phyloP scores from a whole-genome alignment of 441 rosid species.

The Aquilaria agallochum region DNA sequence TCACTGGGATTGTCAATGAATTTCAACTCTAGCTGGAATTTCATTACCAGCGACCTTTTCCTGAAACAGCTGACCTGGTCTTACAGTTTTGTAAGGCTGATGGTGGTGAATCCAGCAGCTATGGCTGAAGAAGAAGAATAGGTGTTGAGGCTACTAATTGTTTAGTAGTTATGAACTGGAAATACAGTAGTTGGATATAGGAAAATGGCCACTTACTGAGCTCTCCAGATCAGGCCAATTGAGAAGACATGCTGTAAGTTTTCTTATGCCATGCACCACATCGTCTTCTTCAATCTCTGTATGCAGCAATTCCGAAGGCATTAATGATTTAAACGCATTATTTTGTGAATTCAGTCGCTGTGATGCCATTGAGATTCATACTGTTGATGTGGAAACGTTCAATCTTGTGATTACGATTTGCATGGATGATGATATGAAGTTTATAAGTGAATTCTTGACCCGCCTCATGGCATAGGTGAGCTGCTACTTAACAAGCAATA shows the following conservation, averaged over 20 bases:
- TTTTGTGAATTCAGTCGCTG: neutral
- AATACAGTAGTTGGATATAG: conserved; percentile 23
- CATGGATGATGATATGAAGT: too few relatives aligned
- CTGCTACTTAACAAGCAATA: too few relatives aligned
- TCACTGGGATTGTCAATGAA: conserved; percentile 16
- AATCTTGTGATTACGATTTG: too few relatives aligned
- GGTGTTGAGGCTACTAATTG: conserved; percentile 14
- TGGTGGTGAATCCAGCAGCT: conserved; percentile 13
- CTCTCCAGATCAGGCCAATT: conserved; percentile 42
- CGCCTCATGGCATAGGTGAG: too few relatives aligned
- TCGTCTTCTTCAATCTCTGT: conserved; percentile 21
- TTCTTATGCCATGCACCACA: conserved; percentile 18
- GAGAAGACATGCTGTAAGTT: conserved; percentile 28
- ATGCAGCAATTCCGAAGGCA: conserved; percentile 13
- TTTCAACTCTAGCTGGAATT: conserved; percentile 11
- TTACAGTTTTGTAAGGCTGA: conserved; percentile 14
- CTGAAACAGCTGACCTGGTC: conserved; percentile 21
- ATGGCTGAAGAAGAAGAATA: conserved; percentile 24
- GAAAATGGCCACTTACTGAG: conserved; percentile 33
- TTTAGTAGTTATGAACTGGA: conserved; percentile 21
- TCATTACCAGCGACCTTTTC: conserved; percentile 17
- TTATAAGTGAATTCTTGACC: too few relatives aligned
- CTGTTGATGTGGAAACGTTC: too few relatives aligned
- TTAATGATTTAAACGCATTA: conserved; percentile 19
- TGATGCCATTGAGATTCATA: too few relatives aligned